Evolutionary conservation across 2,329 filamentous ascomycete genomes (phyloP).

Genomic region (Arthrocladium fulminans): DNA sequence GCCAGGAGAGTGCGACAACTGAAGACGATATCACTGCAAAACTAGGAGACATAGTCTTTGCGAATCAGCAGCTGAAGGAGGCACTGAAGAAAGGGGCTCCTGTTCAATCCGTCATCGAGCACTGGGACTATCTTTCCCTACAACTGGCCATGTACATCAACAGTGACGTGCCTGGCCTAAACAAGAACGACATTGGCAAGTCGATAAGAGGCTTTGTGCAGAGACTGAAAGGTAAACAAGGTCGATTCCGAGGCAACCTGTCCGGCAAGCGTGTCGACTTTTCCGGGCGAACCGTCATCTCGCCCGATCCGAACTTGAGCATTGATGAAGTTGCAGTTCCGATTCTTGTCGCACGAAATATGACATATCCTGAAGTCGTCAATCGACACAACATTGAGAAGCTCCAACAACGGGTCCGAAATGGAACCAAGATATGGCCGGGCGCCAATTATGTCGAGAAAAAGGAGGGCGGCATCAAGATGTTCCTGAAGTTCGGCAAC

Average conservation of each 20-base stretch:
- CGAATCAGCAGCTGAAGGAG: conserved; percentile 77
- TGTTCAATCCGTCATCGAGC: conserved; percentile 86
- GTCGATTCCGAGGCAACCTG: conserved; percentile 90
- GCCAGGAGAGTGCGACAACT: conserved; percentile 84
- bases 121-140: conserved; percentile 94
- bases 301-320: conserved; percentile 85
- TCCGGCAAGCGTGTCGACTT: conserved; percentile 99
- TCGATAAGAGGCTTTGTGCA: conserved; percentile 90
- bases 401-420: conserved; percentile 61
- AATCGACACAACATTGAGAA: conserved; percentile 80
- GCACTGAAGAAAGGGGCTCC: conserved; percentile 75
- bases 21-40: conserved; percentile 97
- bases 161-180: conserved; percentile 87
- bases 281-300: conserved; percentile 94
- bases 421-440: conserved; percentile 71
- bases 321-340: conserved; percentile 93
- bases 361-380: conserved; percentile 89
- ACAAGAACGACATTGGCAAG: conserved; percentile 78
- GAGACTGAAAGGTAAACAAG: conserved; percentile 91
- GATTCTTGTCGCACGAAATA: conserved; percentile 81
- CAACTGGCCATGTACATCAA: conserved; percentile 98
- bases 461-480: conserved; percentile 55
- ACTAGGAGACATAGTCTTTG: conserved; percentile 90
- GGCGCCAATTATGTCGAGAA: conserved; percentile 78
- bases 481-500: conserved; percentile 66